Conservation (phyloP, 2,329 filamentous ascomycete genomes). For the Curvularia lunata region DNA sequence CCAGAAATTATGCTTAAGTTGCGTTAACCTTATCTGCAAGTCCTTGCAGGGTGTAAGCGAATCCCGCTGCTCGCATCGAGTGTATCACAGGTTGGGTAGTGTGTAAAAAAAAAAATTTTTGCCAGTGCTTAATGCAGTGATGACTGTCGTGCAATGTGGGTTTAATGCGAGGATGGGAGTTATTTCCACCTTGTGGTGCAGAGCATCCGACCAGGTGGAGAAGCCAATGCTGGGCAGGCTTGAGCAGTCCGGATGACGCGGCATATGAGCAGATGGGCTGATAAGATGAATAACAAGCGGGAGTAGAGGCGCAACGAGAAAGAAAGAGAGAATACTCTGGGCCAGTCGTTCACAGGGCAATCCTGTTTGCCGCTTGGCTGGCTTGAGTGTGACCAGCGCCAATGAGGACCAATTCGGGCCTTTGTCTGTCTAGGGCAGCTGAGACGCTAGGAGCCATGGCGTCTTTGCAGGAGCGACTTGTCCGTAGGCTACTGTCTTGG, state of each 20-base stretch:
- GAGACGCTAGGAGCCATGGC: slow-evolving; percentile 32
- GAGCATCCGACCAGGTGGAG: slow-evolving; percentile 13
- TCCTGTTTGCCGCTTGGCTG: slow-evolving; percentile 43
- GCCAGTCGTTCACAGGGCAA: slow-evolving; percentile 39
- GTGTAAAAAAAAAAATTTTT: neutral
- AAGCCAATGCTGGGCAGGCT: slow-evolving; percentile 20
- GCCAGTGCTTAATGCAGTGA: neutral
- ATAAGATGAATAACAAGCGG: slow-evolving; percentile 26
- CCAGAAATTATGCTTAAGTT: slow-evolving; percentile 48
- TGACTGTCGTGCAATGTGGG: neutral
- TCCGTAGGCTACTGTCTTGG: slow-evolving; percentile 28
- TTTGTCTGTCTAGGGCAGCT: slow-evolving; percentile 43
- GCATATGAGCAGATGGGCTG: slow-evolving; percentile 31
- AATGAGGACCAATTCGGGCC: slow-evolving; percentile 39
- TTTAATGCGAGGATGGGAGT: neutral
- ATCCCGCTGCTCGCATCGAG: slow-evolving; percentile 27
- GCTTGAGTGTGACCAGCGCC: slow-evolving; percentile 42
- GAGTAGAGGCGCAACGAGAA: slow-evolving; percentile 5
- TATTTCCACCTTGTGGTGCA: neutral
- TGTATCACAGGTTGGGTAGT: slow-evolving; percentile 2
- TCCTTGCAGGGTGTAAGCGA: slow-evolving; percentile 37
- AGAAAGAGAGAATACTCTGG: slow-evolving; percentile 31
- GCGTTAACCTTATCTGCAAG: slow-evolving; percentile 46
- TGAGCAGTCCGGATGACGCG: slow-evolving; percentile 40
- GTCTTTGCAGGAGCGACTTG: slow-evolving; percentile 24